Base-by-base conservation (phyloP, 495 filamentous ascomycete genomes). In the Xylaria telfairii region DNA sequence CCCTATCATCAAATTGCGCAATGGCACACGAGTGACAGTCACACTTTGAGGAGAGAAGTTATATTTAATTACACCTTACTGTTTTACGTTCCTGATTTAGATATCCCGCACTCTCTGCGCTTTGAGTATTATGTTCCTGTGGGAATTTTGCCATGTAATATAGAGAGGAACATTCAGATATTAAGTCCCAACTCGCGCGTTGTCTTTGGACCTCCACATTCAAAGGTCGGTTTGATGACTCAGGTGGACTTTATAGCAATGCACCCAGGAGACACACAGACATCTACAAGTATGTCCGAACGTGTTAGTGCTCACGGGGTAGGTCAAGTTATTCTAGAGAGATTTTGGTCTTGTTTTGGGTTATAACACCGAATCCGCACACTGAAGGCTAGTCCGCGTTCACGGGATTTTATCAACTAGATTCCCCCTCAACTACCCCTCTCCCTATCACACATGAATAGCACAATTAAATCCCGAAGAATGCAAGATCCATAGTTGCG, bases 401-500 rank as follows among this genome's bases (percentile, higher is more conserved):
- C 17, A 30, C 24, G 21, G 56, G 4, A 26, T 17, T 10, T 42
- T n/a, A n/a, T 47, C 26, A 30, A 44, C 9, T 12, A 17, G 24
- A 17, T 47, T 41, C 19, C 6, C 46, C 6, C 46, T 9, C 49
- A 7, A 46, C 37, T 30, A 6, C 37, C 13, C 26, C 13, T 60
- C 34, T 21, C 13, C 13, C 21, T 26, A 17, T 41, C 15, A 7
- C 32, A 32, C 3, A 4, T 32, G 41, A 46, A 8, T n/a, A 8
- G 21, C 19, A 1, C 17, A 30, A 78, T 63, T 71, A 74, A 28
- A 83, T 83, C n/a, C 83, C 84, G 75, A 87, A 87, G 80, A 85
- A 87, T 13, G 80, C 77, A 37, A 87, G 71, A 67, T 86, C 85
- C 73, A 76, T 72, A 10, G 77, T 62, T 71, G 81, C 79, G 71